Base-by-base conservation (phyloP, 352 stramenopile species). In the Pythium dissotocum region DNA sequence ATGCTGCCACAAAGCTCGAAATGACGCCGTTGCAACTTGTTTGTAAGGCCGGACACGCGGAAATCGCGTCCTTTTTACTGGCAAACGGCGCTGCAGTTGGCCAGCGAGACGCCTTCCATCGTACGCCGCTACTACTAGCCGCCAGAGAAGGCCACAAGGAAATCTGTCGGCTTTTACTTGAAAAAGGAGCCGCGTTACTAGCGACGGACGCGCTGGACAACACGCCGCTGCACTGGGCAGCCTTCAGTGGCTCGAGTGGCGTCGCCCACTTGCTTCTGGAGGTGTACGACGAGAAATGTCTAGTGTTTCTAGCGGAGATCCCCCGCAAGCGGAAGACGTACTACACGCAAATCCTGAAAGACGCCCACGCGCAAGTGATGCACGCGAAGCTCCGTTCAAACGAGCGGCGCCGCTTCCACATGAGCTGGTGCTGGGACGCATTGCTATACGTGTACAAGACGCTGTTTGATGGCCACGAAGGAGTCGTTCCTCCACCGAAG, bases 201-300 rank as follows among this genome's bases (percentile, higher is more conserved):
- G 66, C 67, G 6, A 28, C 76, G 14, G 85, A 93, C 58, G 83
- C 84, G 21, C 59, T 91, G n/a, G 79, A 80, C 54, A 91, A 92
- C 59, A 88, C 83, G 12, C 66, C 78, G 8, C 55, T 94, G 49
- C 85, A 94, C 49, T 82, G 86, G 63, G 83, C 82, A n/a, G 85
- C 85, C 1, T 80, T 80, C 36, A 82, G 78, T 14, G 85, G 85
- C 2, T 82, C 67, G 42, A 75, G 71, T 1, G 68, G 69, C 10
- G 77, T 82, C 35, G 70, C 71, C 2, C 67, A 78, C 9, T 58
- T 84, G 21, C n/a, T 92, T 5, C 67, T 92, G 9, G 65, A 73
- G 5, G 61, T 72, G 0, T 79, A 88, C 38, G 74, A 92, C 63
- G 74, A 89, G 6, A 61, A 65, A 6, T 71, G 89, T 24, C 71